phyloP scores from a whole-genome alignment of 208 protist species.

The Sergeia podlipaevii region DNA sequence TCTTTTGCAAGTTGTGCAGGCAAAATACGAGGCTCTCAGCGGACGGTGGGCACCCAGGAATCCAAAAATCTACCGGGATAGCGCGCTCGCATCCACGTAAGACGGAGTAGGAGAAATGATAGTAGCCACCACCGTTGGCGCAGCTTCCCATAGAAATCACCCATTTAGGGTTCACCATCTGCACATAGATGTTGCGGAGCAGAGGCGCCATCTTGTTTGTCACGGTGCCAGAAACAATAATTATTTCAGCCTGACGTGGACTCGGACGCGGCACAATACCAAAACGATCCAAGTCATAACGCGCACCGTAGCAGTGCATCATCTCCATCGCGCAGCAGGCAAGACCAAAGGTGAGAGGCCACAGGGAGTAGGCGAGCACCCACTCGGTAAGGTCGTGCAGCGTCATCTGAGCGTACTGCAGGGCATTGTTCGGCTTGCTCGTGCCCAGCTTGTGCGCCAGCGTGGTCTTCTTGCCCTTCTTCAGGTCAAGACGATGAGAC shows the following conservation, averaged over 20 bases:
- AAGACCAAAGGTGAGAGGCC: conserved; percentile 98
- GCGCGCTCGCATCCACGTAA: conserved; percentile 96
- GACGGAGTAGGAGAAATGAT: conserved; percentile 98
- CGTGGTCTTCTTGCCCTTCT: conserved; percentile 88
- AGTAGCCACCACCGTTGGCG: conserved; percentile 98
- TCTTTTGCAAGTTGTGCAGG: conserved; percentile 90
- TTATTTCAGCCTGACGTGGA: conserved; percentile 96
- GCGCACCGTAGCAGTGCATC: conserved; percentile 95
- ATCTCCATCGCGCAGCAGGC: conserved; percentile 98
- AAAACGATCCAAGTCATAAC: conserved; percentile 98
- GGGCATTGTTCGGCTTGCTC: conserved; percentile 89
- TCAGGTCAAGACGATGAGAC: conserved; percentile 86
- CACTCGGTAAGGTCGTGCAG: conserved; percentile 89
- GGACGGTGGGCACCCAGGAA: conserved; percentile 98
- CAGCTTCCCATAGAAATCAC: conserved; percentile 96
- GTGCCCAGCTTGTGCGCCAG: conserved; percentile 87
- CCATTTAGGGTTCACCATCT: conserved; percentile 96
- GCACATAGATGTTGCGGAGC: conserved; percentile 96
- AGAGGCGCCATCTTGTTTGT: conserved; percentile 99
- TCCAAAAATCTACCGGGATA: conserved; percentile 98
- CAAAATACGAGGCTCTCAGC: conserved; percentile 93
- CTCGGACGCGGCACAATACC: conserved; percentile 96
- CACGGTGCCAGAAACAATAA: conserved; percentile 99
- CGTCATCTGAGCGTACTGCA: conserved; percentile 91
- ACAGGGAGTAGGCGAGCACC: conserved; percentile 93